phyloP scores from a whole-genome alignment of 768 basidiomycete genomes.

The Naganishia friedmannii region DNA sequence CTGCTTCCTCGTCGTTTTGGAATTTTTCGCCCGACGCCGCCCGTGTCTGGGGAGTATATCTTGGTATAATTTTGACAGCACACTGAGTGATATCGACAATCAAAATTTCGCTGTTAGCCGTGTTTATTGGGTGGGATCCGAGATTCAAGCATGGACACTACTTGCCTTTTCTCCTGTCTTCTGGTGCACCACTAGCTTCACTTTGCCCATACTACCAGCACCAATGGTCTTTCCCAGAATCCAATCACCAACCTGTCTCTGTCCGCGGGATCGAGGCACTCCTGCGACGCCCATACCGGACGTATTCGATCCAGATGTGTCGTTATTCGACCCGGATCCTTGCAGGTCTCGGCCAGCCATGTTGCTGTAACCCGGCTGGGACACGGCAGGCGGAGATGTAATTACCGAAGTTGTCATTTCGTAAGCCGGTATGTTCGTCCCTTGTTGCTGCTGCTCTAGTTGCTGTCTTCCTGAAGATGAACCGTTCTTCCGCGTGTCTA shows the following conservation, averaged over 20 bases:
- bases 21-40: slow-evolving; percentile 55
- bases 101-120: not conserved
- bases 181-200: slow-evolving; percentile 89
- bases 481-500: not conserved
- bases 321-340: not conserved
- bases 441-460: not conserved
- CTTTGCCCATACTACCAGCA: slow-evolving; percentile 98
- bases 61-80: slow-evolving; percentile 97
- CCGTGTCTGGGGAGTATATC: slow-evolving; percentile 60
- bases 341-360: not conserved
- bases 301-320: not conserved
- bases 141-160: slow-evolving; percentile 38
- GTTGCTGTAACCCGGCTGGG: not conserved
- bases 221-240: slow-evolving; percentile 94
- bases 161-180: slow-evolving; percentile 83
- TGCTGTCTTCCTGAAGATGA: not conserved
- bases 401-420: not conserved
- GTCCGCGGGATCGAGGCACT: not conserved
- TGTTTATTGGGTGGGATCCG: too few species aligned
- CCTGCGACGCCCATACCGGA: not conserved
- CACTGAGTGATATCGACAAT: slow-evolving; percentile 58
- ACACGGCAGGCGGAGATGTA: not conserved
- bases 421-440: not conserved
- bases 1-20: slow-evolving; percentile 47
- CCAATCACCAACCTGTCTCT: slow-evolving; percentile 78